A percentile compares a stretch with the other conserved stretches of the same genome.
Conservation (phyloP, 768 basidiomycete genomes). For the Chlorophyllum brunneum region DNA sequence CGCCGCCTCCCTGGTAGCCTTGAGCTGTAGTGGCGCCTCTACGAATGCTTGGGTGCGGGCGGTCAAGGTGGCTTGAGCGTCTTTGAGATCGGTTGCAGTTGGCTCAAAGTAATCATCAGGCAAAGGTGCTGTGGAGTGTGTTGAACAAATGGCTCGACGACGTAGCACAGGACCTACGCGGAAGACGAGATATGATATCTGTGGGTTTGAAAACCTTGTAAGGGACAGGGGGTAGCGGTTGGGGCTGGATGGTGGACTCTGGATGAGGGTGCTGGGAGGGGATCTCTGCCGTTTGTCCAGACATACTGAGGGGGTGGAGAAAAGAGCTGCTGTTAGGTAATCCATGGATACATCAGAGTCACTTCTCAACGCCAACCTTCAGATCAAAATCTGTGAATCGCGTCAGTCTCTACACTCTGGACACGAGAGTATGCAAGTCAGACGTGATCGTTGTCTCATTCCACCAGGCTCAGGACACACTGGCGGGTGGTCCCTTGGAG, state of each 20-base stretch:
- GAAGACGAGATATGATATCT: constrained; percentile 1
- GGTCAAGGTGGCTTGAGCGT: constrained; percentile 57
- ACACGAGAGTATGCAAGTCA: constrained; percentile 32
- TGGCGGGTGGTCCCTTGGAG: constrained; percentile 74
- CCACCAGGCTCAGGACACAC: constrained; percentile 61
- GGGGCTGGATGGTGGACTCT: not conserved
- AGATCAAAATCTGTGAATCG: not conserved
- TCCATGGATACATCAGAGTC: not conserved
- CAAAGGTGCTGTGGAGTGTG: constrained; percentile 36
- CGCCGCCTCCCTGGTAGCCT: constrained; percentile 57
- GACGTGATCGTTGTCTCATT: constrained; percentile 67
- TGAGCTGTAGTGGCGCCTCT: constrained; percentile 69
- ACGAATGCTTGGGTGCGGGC: constrained; percentile 59
- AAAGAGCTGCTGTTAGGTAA: not conserved
- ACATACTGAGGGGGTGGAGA: not conserved
- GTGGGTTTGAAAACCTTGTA: constrained; percentile 9
- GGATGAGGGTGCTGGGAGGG: not conserved
- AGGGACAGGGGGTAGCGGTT: not conserved
- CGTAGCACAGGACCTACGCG: constrained; percentile 13
- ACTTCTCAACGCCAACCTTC: not conserved
- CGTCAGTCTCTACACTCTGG: not conserved
- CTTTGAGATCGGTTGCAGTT: constrained; percentile 65
- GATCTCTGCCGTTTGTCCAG: too few relatives aligned
- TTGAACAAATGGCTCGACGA: not conserved
- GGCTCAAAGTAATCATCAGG: constrained; percentile 76